Evolutionary conservation across 2,329 filamentous ascomycete genomes (phyloP), one percentile per base, ranked within the genome.

Genomic region (Fusarium coicis): DNA sequence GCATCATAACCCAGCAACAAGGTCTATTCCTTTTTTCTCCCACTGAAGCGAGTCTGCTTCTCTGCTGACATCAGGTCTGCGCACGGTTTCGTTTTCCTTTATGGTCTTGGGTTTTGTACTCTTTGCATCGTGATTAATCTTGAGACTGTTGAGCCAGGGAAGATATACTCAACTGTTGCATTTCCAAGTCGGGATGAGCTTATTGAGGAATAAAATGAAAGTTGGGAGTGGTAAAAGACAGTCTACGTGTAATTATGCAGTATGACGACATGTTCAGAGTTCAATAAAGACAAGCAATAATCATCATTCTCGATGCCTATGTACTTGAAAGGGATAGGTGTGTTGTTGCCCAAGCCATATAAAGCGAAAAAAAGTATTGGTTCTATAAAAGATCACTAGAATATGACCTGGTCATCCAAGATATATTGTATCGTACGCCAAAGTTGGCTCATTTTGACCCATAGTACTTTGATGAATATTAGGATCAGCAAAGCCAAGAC

Each of bases 191-290:
- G 23, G 49, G 42, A 49, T 44, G n/a, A 42, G 39, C 40, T 39
- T 19, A 36, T 34, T 26, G 54, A 65, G 54, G 34, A 28, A 52
- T 47, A 36, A 37, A 55, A 55, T 32, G 43, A 40, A 30, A 59
- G 23, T 54, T n/a, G 67, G 42, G 56, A 36, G 42, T 43, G 39
- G 64, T 36, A 42, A 67, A 65, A 53, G 53, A 57, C 40, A 60
- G 46, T 42, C 44, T 54, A 59, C 63, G 61, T 72, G 59, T 74
- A 39, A 53, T 28, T 28, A 75, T 65, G 74, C 56, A 68, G 59
- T 63, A 76, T 74, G 72, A 75, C 67, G 70, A 66, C 66, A 74
- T 72, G 65, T 61, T 28, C 26, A 68, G 42, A 57, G 23, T 37
- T 39, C 36, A 46, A 57, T 63, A 68, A 65, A 66, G 67, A 68